Evolutionary conservation across 768 basidiomycete species (phyloP).

Genomic region (Cubamyces lactineus): DNA sequence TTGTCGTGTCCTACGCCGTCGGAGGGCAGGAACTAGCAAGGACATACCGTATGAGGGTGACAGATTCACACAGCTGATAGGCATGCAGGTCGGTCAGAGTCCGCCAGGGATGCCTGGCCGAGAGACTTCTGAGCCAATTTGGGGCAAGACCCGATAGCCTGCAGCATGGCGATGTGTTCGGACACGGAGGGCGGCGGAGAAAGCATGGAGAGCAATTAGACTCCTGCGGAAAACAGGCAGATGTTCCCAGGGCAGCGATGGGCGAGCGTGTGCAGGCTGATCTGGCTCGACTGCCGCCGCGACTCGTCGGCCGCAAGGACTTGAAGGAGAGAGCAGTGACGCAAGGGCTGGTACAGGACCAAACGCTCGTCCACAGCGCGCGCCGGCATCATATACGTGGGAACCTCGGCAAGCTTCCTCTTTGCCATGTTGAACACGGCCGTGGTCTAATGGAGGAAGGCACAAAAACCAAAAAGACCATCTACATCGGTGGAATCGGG

Average conservation of each 20-base stretch:
- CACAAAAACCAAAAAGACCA: slow-evolving; percentile 80
- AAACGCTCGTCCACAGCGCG: slow-evolving; percentile 20
- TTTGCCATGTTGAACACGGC: slow-evolving; percentile 21
- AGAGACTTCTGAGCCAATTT: slow-evolving; percentile 18
- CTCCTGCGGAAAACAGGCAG: slow-evolving; percentile 14
- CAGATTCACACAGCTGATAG: slow-evolving; percentile 13
- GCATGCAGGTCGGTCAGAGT: slow-evolving; percentile 2
- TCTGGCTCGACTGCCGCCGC: neutral
- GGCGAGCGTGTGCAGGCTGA: neutral
- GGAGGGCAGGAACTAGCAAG: slow-evolving; percentile 2
- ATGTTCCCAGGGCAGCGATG: slow-evolving; percentile 8
- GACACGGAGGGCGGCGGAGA: slow-evolving; percentile 5
- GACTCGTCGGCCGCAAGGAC: neutral
- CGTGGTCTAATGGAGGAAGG: slow-evolving; percentile 70
- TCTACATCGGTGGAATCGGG: slow-evolving; percentile 82
- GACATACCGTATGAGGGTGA: neutral
- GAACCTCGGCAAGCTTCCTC: slow-evolving; percentile 22
- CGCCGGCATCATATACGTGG: slow-evolving; percentile 16
- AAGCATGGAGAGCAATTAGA: slow-evolving; percentile 9
- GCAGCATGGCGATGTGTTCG: slow-evolving; percentile 12
- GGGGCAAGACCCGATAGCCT: slow-evolving; percentile 3
- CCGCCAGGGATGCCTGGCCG: slow-evolving; percentile 5
- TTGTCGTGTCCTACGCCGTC: slow-evolving; percentile 4
- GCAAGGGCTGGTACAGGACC: slow-evolving; percentile 4
- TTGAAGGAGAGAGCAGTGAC: neutral